Percentiles rank a stretch among this genome's conserved stretches.
These are phyloP conservation scores for Triticum timopheevii DNA, from an alignment of 176 grass and related monocot species.

Conservation along the genomic window DNA sequence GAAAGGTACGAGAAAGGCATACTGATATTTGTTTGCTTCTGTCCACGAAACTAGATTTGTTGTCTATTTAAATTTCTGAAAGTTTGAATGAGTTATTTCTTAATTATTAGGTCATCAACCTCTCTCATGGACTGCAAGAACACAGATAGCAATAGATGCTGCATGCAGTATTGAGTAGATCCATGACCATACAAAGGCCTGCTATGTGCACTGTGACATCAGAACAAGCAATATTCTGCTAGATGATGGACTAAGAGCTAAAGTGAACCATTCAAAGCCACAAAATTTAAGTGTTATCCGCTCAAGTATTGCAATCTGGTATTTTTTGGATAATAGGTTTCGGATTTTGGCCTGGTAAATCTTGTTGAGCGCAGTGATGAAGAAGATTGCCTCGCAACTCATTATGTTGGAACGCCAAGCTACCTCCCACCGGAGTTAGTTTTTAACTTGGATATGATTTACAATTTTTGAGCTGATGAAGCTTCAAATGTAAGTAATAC, in stretches of 20 bases:
- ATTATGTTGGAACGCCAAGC: no score
- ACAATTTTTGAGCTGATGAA: no score
- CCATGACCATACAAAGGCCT: conserved; percentile 72
- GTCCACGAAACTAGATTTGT: background rate
- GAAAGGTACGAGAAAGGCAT: conserved; percentile 42
- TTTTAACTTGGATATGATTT: no score
- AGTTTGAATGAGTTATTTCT: background rate
- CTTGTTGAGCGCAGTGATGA: no score
- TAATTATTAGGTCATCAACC: conserved; percentile 44
- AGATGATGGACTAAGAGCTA: conserved; percentile 61
- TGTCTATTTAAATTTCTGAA: background rate
- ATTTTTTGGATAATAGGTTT: no score
- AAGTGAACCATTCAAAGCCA: conserved; percentile 25
- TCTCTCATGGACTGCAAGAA: conserved; percentile 72
- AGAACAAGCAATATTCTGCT: conserved; percentile 75
- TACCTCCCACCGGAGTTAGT: no score
- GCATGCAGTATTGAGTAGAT: conserved; percentile 74
- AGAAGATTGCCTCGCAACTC: no score
- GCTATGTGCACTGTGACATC: conserved; percentile 64
- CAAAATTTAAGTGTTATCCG: no score
- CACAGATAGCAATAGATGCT: conserved; percentile 58
- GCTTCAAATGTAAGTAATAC: no score
- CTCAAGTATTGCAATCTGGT: no score
- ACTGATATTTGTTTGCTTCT: background rate
- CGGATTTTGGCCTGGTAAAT: no score